phyloP scores from a whole-genome alignment of 495 filamentous ascomycete genomes.

The Haplographium delicatum region DNA sequence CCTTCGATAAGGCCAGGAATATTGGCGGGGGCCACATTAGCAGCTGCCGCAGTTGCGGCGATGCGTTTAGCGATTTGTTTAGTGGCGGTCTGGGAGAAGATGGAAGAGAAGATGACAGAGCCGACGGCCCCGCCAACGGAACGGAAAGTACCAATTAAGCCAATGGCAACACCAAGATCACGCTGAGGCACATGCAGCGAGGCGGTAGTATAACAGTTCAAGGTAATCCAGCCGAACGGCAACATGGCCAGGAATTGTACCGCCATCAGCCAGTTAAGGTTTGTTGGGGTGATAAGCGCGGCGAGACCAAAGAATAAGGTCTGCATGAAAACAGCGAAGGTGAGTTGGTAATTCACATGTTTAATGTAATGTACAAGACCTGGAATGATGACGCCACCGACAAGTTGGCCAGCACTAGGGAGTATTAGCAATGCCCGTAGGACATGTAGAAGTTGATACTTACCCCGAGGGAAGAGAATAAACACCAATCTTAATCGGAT shows the following conservation, averaged over 20 bases:
- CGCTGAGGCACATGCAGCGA: conserved; percentile 29
- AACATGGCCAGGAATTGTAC: conserved; percentile 31
- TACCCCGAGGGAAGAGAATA: conserved; percentile 21
- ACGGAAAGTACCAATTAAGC: conserved; percentile 26
- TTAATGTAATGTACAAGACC: conserved; percentile 29
- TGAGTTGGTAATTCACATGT: conserved; percentile 29
- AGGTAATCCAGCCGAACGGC: conserved; percentile 31
- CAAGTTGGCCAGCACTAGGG: conserved; percentile 21
- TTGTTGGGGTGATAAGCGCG: conserved; percentile 26
- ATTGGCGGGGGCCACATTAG: conserved; percentile 8
- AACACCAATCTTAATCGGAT: conserved; percentile 26
- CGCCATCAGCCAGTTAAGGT: conserved; percentile 30
- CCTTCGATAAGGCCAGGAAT: conserved; percentile 21
- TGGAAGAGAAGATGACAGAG: conserved; percentile 20
- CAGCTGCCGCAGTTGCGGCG: conserved; percentile 7
- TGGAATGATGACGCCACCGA: conserved; percentile 29
- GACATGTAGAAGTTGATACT: conserved; percentile 3
- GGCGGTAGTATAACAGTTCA: conserved; percentile 30
- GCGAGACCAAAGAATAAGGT: conserved; percentile 32
- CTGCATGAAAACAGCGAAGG: conserved; percentile 30
- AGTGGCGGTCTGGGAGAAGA: conserved; percentile 10
- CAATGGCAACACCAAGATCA: conserved; percentile 28
- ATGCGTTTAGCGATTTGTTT: conserved; percentile 19
- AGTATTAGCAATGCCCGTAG: neutral
- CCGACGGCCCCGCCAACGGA: conserved; percentile 20